phyloP scores from a whole-genome alignment of 2,329 filamentous ascomycete species.

The Pseudocercospora fijiensis region DNA sequence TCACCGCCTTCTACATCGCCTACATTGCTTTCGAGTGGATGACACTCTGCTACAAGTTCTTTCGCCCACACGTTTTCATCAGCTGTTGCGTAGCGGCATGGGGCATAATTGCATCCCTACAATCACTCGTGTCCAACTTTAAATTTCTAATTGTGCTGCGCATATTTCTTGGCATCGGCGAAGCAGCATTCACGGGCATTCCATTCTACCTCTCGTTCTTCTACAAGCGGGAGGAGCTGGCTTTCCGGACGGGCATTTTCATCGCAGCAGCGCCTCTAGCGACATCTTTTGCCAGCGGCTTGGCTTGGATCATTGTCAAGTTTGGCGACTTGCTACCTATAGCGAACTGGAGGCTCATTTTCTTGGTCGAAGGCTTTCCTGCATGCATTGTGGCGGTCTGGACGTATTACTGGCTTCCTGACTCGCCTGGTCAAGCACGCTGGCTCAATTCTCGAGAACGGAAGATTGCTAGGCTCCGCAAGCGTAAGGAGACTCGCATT shows the following conservation, averaged over 20 bases:
- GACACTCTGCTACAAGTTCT: conserved; percentile 57
- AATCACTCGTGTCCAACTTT: conserved; percentile 51
- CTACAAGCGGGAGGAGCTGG: conserved; percentile 68
- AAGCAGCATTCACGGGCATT: conserved; percentile 64
- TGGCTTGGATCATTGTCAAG: conserved; percentile 76
- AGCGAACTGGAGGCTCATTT: conserved; percentile 80
- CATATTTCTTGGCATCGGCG: conserved; percentile 55
- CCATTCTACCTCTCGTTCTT: conserved; percentile 66
- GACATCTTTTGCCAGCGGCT: conserved; percentile 68
- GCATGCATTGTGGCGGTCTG: conserved; percentile 71
- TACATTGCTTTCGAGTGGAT: conserved; percentile 67
- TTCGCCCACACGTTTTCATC: conserved; percentile 63
- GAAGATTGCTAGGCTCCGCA: conserved; percentile 68
- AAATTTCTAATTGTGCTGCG: conserved; percentile 63
- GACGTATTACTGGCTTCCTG: conserved; percentile 74
- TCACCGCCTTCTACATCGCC: conserved; percentile 63
- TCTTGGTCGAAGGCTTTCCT: conserved; percentile 81
- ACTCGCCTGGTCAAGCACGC: conserved; percentile 58
- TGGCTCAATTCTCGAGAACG: conserved; percentile 49
- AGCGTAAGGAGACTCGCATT: conserved; percentile 50
- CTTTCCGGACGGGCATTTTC: conserved; percentile 81
- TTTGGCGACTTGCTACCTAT: conserved; percentile 63
- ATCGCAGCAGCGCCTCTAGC: conserved; percentile 69
- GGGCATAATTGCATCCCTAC: conserved; percentile 75
- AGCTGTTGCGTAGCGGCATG: conserved; percentile 68